phyloP scores from a whole-genome alignment of 2,329 filamentous ascomycete genomes.

The Hymenoscyphus infarciens region DNA sequence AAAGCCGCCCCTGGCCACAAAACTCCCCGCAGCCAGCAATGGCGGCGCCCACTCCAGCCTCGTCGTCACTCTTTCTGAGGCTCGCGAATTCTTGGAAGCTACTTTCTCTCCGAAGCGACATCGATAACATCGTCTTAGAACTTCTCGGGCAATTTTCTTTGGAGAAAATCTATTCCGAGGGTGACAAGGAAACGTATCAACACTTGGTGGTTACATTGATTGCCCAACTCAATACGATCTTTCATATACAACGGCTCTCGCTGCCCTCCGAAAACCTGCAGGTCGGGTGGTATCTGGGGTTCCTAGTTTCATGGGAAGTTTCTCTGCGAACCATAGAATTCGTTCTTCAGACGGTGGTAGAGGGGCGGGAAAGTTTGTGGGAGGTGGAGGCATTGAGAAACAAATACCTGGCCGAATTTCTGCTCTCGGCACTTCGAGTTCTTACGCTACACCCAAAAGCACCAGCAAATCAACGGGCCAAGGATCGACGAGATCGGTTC shows the following conservation, averaged over 20 bases:
- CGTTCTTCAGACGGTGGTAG: slow-evolving; percentile 37
- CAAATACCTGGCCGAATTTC: slow-evolving; percentile 39
- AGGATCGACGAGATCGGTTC: slow-evolving; percentile 40
- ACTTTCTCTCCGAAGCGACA: slow-evolving; percentile 39
- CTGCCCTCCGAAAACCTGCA: slow-evolving; percentile 38
- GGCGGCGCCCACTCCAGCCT: slow-evolving; percentile 28
- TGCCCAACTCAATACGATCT: slow-evolving; percentile 40
- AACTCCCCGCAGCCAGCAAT: slow-evolving; percentile 19
- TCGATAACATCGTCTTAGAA: slow-evolving; percentile 42
- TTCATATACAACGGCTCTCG: slow-evolving; percentile 40
- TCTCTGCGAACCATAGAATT: slow-evolving; percentile 39
- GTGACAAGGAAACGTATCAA: slow-evolving; percentile 37
- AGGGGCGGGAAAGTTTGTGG: slow-evolving; percentile 37
- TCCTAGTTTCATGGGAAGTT: slow-evolving; percentile 41
- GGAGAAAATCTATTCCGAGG: slow-evolving; percentile 40
- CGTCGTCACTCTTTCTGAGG: slow-evolving; percentile 39
- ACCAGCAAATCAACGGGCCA: slow-evolving; percentile 34
- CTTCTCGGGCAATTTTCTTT: slow-evolving; percentile 42
- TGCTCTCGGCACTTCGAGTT: slow-evolving; percentile 39
- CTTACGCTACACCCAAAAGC: slow-evolving; percentile 40
- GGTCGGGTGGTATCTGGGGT: slow-evolving; percentile 38
- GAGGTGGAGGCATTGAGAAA: slow-evolving; percentile 33
- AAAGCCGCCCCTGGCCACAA: slow-evolving; percentile 11
- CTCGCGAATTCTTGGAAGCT: slow-evolving; percentile 38
- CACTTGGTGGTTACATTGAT: slow-evolving; percentile 37